Percentiles rank a stretch among this genome's conserved stretches.
Conservation (phyloP, 1,139 yeast species). For the Candida tropicalis region DNA sequence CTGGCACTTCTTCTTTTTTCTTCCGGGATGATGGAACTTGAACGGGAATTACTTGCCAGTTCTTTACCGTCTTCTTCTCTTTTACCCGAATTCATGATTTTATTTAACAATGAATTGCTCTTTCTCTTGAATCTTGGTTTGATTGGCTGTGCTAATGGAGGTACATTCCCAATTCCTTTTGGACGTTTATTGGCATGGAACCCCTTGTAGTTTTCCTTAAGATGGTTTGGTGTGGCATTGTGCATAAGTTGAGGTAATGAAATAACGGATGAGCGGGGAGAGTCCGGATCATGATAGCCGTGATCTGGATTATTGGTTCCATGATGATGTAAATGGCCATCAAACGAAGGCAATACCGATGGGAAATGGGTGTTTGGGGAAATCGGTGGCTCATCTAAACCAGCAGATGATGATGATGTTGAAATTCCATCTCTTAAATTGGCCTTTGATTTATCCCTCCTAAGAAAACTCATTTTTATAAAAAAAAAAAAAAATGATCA, state of each 20-base stretch:
- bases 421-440: conserved; percentile 17
- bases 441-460: conserved; percentile 30
- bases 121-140: conserved; percentile 51
- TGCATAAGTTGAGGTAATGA: conserved; percentile 18
- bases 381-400: conserved; percentile 15
- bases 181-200: conserved; percentile 46
- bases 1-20: conserved; percentile 18
- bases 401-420: conserved; percentile 17
- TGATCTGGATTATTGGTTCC: conserved; percentile 2
- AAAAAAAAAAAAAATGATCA: not conserved
- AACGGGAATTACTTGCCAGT: not conserved
- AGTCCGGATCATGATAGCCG: conserved; percentile 20
- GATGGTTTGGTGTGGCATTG: conserved; percentile 7
- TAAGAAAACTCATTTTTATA: conserved; percentile 30
- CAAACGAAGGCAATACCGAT: conserved; percentile 2
- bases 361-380: conserved; percentile 17
- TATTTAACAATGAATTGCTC: conserved; percentile 48
- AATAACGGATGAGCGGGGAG: conserved; percentile 27
- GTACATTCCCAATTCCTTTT: conserved; percentile 35
- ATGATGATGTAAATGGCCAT: not conserved
- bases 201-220: conserved; percentile 46
- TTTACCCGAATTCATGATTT: conserved; percentile 49
- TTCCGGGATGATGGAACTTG: conserved; percentile 10
- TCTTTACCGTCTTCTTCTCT: conserved; percentile 24
- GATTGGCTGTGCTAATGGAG: conserved; percentile 54